Percentiles rank a stretch among this genome's conserved stretches.
These are phyloP conservation scores for Acacia acuminata DNA, from an alignment of 306 rosid genomes.

Conservation along the genomic window DNA sequence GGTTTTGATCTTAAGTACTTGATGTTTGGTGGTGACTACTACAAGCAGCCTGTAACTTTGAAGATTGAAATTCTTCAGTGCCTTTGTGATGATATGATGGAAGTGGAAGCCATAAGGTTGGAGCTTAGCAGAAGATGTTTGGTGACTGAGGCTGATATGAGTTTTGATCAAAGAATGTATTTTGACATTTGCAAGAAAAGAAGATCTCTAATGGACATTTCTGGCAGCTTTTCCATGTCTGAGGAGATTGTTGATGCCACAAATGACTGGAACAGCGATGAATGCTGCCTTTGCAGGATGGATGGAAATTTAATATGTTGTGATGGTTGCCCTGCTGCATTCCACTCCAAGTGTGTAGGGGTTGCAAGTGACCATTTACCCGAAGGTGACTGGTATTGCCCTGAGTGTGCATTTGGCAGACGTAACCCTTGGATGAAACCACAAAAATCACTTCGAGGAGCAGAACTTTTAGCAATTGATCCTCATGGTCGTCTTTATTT, in stretches of 20 bases:
- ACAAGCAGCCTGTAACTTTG: conserved; percentile 59
- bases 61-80: conserved; percentile 83
- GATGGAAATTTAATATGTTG: conserved; percentile 97
- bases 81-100: conserved; percentile 93
- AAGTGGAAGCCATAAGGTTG: conserved; percentile 78
- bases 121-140: conserved; percentile 90
- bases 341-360: conserved; percentile 92
- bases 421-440: conserved; percentile 65
- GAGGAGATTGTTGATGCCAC: conserved; percentile 59
- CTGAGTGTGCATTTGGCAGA: conserved; percentile 82
- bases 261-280: conserved; percentile 91
- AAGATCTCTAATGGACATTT: conserved; percentile 51
- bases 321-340: conserved; percentile 99
- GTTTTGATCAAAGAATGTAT: conserved; percentile 63
- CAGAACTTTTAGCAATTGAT: conserved; percentile 81
- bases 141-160: conserved; percentile 62
- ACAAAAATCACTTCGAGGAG: conserved; percentile 84
- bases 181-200: conserved; percentile 65
- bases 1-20: conserved; percentile 57
- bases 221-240: conserved; percentile 55
- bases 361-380: conserved; percentile 73
- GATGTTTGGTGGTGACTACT: conserved; percentile 68
- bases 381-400: conserved; percentile 98
- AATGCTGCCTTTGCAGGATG: conserved; percentile 97
- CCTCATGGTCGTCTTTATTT: conserved; percentile 82